Base-by-base conservation (phyloP, 306 rosid genomes). In the Luffa aegyptiaca region DNA sequence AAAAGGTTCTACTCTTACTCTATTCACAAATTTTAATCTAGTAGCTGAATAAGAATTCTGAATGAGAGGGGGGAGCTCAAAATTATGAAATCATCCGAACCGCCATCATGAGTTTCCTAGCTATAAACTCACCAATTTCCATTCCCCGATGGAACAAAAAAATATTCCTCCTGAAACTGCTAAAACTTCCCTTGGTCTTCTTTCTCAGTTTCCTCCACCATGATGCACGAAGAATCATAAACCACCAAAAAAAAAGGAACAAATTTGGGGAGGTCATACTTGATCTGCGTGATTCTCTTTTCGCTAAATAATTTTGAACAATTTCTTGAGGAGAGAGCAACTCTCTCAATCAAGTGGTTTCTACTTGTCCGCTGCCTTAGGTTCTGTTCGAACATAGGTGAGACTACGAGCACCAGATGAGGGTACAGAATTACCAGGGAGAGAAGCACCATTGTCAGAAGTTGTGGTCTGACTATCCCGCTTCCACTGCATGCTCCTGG, bases 401-500 rank as follows among this genome's bases (percentile, higher is more conserved):
- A 92, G 91, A 74, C 97, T 88, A 2, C 97, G 97, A 61, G 89
- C 16, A 57, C 82, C 82, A 42, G 94, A 85, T 3, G 79, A 80
- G 14, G 85, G 80, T 75, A 36, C 26, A 75, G 79, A 52, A 36
- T 81, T 80, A 14, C 84, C 79, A 69, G 81, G 82, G 57, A 69
- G 76, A 33, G 89, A 84, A 45, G 89, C 77, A 66, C 87, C 88
- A 68, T 77, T 82, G 63, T 86, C 97, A 33, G 90, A 78, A 13
- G 77, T 73, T 70, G 76, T 79, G 44, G 86, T 84, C 89, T 84
- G 96, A 58, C 90, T 82, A 79, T 90, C 97, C 44, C 99, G 88
- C 90, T 91, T 95, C 97, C 99, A 95, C 69, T 92, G 98, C 89
- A 91, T 20, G 92, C 97, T 95, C 86, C 97, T 88, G 26, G 93